Evolutionary conservation across 2,329 filamentous ascomycete species (phyloP).

Genomic region (Orbilia javanica): DNA sequence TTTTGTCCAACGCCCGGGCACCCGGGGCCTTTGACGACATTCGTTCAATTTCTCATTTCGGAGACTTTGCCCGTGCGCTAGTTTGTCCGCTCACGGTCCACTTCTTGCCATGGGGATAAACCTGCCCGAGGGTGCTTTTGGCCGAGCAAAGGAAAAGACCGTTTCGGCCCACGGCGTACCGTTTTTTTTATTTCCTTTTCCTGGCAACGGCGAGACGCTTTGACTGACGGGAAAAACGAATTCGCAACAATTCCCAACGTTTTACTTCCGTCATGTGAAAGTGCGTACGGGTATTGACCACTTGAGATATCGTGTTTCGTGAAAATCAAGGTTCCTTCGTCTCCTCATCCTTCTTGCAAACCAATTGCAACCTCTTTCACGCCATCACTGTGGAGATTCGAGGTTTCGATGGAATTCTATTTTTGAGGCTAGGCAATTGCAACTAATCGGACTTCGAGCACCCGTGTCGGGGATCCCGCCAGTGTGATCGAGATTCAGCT

Average conservation of each 20-base stretch:
- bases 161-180: conserved; percentile 50
- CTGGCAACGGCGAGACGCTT: conserved; percentile 46
- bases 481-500: conserved; percentile 29
- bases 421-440: not conserved
- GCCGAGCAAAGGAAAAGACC: conserved; percentile 7
- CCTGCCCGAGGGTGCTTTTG: conserved; percentile 35
- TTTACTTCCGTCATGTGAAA: conserved; percentile 25
- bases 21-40: conserved; percentile 49
- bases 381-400: not conserved
- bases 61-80: conserved; percentile 56
- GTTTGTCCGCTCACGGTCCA: conserved; percentile 27
- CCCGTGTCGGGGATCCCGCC: conserved; percentile 22
- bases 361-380: not conserved
- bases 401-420: conserved; percentile 25
- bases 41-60: conserved; percentile 42
- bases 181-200: conserved; percentile 43
- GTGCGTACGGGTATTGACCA: not conserved
- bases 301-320: not conserved
- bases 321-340: not conserved
- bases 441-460: conserved; percentile 1
- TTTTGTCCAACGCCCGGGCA: conserved; percentile 33
- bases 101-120: conserved; percentile 20
- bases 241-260: conserved; percentile 19
- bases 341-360: not conserved
- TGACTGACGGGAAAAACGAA: conserved; percentile 34